Evolutionary conservation across 208 protist species (phyloP).

Genomic region (Leishmania martiniquensis): DNA sequence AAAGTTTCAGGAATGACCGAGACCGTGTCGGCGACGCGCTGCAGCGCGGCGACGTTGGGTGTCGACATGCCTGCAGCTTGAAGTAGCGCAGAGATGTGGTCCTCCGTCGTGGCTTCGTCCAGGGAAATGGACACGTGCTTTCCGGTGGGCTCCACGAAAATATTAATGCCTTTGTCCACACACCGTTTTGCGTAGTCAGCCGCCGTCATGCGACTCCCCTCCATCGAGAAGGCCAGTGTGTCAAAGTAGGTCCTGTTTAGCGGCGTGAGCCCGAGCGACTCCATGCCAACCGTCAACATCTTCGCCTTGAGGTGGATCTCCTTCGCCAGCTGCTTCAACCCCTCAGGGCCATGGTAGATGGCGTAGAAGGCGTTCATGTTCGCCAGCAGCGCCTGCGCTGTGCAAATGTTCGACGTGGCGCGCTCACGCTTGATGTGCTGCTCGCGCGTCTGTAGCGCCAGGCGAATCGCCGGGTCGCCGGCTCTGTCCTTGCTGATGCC

Average conservation of each 20-base stretch:
- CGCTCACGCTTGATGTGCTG: conserved; percentile 98
- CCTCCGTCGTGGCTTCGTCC: conserved; percentile 93
- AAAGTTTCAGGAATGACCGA: conserved; percentile 50
- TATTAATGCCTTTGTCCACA: conserved; percentile 90
- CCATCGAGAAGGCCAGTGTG: conserved; percentile 79
- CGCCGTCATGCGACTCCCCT: conserved; percentile 37
- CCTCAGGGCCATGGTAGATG: conserved; percentile 97
- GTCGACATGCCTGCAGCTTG: conserved; percentile 66
- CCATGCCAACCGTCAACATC: conserved; percentile 84
- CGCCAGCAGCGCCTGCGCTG: conserved; percentile 97
- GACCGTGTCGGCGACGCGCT: conserved; percentile 46
- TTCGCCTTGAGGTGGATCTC: conserved; percentile 88
- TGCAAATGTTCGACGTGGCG: conserved; percentile 98
- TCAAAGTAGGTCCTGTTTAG: conserved; percentile 89
- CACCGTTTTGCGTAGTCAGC: conserved; percentile 66
- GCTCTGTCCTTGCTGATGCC: conserved; percentile 94
- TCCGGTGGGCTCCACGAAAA: conserved; percentile 68
- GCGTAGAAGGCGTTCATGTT: conserved; percentile 97
- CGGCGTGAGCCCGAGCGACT: conserved; percentile 68
- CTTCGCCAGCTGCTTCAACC: conserved; percentile 93
- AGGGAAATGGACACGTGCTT: conserved; percentile 85
- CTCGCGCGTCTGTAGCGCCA: conserved; percentile 98
- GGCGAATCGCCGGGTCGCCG: conserved; percentile 93
- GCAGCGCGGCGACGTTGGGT: conserved; percentile 51
- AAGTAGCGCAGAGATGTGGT: conserved; percentile 84